Conservation (phyloP, 306 rosid genomes). For the Luffa aegyptiaca region DNA sequence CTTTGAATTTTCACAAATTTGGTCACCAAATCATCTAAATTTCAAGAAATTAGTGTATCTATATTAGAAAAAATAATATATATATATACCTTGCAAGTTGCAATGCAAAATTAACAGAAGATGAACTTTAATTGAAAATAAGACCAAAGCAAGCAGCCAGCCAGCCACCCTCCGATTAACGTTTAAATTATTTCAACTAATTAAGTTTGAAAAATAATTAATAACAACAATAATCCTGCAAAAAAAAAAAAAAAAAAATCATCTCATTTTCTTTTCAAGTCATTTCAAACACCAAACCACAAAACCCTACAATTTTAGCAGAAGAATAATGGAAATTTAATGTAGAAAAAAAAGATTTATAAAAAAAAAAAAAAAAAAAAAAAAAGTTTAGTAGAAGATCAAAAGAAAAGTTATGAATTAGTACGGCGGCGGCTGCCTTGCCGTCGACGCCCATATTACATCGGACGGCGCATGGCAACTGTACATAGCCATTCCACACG, state of each 20-base stretch:
- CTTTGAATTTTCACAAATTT: too few relatives aligned
- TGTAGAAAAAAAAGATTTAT: not conserved
- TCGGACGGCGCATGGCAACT: slow-evolving; percentile 65
- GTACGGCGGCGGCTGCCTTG: slow-evolving; percentile 40
- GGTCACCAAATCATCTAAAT: too few relatives aligned
- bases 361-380: too few relatives aligned
- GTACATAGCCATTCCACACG: slow-evolving; percentile 34
- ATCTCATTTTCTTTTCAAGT: not conserved
- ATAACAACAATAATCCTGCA: not conserved
- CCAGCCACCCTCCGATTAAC: not conserved
- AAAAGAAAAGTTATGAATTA: not conserved
- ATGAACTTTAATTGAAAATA: too few relatives aligned
- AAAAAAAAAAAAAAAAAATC: not conserved
- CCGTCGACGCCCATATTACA: slow-evolving; percentile 82
- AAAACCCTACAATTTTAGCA: not conserved
- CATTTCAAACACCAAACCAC: not conserved
- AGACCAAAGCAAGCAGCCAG: not conserved
- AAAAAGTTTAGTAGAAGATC: not conserved
- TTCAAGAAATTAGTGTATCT: too few relatives aligned
- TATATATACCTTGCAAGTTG: too few relatives aligned
- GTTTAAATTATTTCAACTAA: not conserved
- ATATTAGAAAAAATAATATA: too few relatives aligned
- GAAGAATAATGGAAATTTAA: not conserved
- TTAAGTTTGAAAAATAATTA: not conserved
- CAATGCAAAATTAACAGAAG: too few relatives aligned